Conservation (phyloP, 2,329 filamentous ascomycete genomes). For the Leptographium lundbergii region DNA sequence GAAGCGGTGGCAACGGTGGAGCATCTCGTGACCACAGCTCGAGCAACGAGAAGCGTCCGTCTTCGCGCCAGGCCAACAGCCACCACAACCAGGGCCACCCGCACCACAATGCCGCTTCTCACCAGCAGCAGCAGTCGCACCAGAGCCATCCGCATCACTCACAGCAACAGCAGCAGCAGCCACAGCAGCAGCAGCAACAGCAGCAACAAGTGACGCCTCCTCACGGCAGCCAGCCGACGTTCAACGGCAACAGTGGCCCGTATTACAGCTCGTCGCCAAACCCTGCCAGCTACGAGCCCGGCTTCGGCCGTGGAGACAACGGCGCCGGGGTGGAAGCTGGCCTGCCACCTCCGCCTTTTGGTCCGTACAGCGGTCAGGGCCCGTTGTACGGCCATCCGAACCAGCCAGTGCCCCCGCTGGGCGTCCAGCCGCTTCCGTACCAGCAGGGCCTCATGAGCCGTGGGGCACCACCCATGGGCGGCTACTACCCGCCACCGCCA, state of each 20-base stretch:
- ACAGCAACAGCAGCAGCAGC: slow-evolving; percentile 18
- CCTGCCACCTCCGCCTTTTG: slow-evolving; percentile 6
- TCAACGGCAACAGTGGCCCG: slow-evolving; percentile 22
- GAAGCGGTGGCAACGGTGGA: slow-evolving; percentile 22
- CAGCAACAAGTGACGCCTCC: slow-evolving; percentile 7
- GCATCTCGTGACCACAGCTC: slow-evolving; percentile 32
- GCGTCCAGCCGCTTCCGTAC: slow-evolving; percentile 33
- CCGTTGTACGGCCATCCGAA: slow-evolving; percentile 7
- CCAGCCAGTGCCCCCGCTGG: slow-evolving; percentile 22
- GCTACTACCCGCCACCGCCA: slow-evolving; percentile 35
- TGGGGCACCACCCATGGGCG: slow-evolving; percentile 40
- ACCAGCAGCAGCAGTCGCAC: slow-evolving; percentile 20
- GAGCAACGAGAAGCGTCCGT: slow-evolving; percentile 39
- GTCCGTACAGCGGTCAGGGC: slow-evolving; percentile 3
- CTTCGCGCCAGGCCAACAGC: slow-evolving; percentile 39
- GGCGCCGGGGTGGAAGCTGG: slow-evolving; percentile 24
- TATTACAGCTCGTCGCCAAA: slow-evolving; percentile 39
- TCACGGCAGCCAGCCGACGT: slow-evolving; percentile 5
- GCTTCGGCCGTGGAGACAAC: slow-evolving; percentile 38
- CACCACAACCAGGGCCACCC: slow-evolving; percentile 22
- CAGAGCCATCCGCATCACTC: slow-evolving; percentile 19
- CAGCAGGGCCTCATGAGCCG: slow-evolving; percentile 46
- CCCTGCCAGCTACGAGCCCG: slow-evolving; percentile 36
- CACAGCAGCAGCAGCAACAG: slow-evolving; percentile 14
- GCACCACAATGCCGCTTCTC: neutral